A percentile compares a stretch with the other conserved stretches of the same genome.
Evolutionary conservation across 176 grass and related monocot species (phyloP).

Genomic region (Thinopyrum elongatum): DNA sequence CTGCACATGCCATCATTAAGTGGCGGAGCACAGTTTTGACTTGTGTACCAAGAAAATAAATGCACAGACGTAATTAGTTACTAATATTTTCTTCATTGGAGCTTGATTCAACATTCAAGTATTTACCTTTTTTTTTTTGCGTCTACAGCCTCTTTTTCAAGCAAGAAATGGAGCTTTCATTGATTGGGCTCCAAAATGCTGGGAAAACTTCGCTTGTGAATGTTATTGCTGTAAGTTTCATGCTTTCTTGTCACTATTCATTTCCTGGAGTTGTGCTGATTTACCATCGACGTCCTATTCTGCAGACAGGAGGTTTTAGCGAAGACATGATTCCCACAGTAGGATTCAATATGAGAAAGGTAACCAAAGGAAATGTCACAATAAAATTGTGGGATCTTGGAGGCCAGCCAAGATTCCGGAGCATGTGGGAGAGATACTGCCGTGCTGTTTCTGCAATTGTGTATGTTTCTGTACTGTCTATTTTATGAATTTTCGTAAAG

Average conservation of each 20-base stretch:
- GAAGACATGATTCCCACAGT: slow-evolving; percentile 99
- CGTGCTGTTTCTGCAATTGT: slow-evolving; percentile 98
- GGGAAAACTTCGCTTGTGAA: slow-evolving; percentile 98
- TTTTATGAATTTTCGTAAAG: neutral
- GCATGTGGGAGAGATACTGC: slow-evolving; percentile 99
- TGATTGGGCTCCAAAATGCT: slow-evolving; percentile 99
- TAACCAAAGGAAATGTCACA: slow-evolving; percentile 97
- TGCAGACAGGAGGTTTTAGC: slow-evolving; percentile 92
- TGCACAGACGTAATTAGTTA: neutral
- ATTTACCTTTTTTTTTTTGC: neutral
- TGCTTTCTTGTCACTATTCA: slow-evolving; percentile 3
- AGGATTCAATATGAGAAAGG: slow-evolving; percentile 99
- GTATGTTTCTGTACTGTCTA: slow-evolving; percentile 47
- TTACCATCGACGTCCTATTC: slow-evolving; percentile 7
- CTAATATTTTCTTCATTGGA: neutral
- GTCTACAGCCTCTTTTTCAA: slow-evolving; percentile 88
- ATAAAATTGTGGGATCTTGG: slow-evolving; percentile 99
- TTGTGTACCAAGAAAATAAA: slow-evolving; percentile 1
- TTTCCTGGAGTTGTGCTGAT: neutral
- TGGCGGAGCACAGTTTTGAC: slow-evolving; percentile 21
- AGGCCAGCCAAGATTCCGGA: slow-evolving; percentile 93
- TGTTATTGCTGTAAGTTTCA: slow-evolving; percentile 79
- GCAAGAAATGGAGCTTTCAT: slow-evolving; percentile 99
- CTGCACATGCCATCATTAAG: slow-evolving; percentile 21
- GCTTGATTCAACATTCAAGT: neutral